Evolutionary conservation across 768 basidiomycete genomes (phyloP), one percentile per base, ranked within the genome.

Genomic region (Clitopilus passeckerianus): DNA sequence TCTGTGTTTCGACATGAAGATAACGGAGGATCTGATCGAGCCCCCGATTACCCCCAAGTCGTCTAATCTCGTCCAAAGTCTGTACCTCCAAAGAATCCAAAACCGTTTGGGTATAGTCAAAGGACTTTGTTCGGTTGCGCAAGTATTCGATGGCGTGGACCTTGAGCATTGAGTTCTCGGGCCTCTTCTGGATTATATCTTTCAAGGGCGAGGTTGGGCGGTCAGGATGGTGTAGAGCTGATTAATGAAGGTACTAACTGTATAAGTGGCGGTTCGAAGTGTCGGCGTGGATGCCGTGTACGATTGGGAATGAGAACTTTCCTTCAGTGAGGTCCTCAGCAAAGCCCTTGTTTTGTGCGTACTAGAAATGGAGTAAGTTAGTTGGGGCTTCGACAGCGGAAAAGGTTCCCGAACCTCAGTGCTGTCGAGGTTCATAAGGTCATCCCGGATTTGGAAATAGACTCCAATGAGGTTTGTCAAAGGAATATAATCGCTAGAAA

Each of bases 271-370:
- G 80, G 70, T 91, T 92, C 0, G 85, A 80, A 10, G 75, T 77
- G 66, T 93, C 85, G 3, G 89, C 82, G 23, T 89, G 85, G 54
- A 96, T 86, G 20, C 90, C 87, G 70, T 98, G 95, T 1, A 98
- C 86, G 24, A 96, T 80, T 0, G 93, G 94, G 74, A 98, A 98
- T 1, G 92, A 94, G 77, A 98, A 98, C 70, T 98, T 98, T 6
- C 95, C 95, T 74, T 97, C 95, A 0, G 91, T 89, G n/a, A 98
- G 76, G 68, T 98, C 95, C 71, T 98, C 95, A 0, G 90, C 91
- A 70, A 91, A 95, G 2, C 89, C 89, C 66, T 91, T 91, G 68
- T 87, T 90, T 50, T 83, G 82, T 1, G 86, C 76, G 67, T 97
- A 97, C 92, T 95, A 55, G 18, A 33, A 55, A 55, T 20, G 54